Conservation (phyloP, 108 stramenopile genomes). For the Skeletonema potamos region DNA sequence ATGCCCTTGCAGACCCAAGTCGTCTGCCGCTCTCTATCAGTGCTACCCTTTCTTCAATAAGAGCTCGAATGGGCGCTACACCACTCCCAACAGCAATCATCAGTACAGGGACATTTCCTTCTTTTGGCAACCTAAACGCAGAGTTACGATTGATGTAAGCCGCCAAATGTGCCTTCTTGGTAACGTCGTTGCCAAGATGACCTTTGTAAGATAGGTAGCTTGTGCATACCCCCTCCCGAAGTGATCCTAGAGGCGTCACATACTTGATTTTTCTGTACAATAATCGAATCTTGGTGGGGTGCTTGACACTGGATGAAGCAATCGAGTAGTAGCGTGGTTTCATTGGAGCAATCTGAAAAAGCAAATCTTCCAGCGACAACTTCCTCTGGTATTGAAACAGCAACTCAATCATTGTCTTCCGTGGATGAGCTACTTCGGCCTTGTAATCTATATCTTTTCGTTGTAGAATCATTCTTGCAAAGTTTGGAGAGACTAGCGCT, state of each 20-base stretch:
- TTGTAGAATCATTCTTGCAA: constrained; percentile 50
- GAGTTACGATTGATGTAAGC: constrained; percentile 50
- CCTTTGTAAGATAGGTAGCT: constrained; percentile 51
- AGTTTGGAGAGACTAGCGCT: constrained; percentile 61
- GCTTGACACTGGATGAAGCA: constrained; percentile 46
- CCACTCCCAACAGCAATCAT: constrained; percentile 77
- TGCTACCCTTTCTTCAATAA: constrained; percentile 66
- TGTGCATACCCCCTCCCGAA: constrained; percentile 62
- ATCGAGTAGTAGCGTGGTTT: constrained; percentile 75
- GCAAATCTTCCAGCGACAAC: constrained; percentile 62
- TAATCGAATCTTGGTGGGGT: constrained; percentile 45
- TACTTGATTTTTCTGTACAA: constrained; percentile 66
- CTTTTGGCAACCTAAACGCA: constrained; percentile 65
- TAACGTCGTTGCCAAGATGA: constrained; percentile 2
- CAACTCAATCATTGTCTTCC: constrained; percentile 63
- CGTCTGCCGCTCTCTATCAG: not conserved
- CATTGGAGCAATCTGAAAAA: constrained; percentile 57
- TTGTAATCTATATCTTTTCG: constrained; percentile 61
- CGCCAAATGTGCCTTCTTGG: constrained; percentile 9
- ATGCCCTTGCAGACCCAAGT: constrained; percentile 51
- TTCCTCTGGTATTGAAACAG: constrained; percentile 28
- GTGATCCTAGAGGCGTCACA: constrained; percentile 41
- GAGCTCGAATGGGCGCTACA: constrained; percentile 68
- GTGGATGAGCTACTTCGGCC: constrained; percentile 53
- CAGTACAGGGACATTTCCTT: constrained; percentile 49